Evolutionary conservation across 768 basidiomycete species (phyloP).

Genomic region (Pisolithus orientalis): DNA sequence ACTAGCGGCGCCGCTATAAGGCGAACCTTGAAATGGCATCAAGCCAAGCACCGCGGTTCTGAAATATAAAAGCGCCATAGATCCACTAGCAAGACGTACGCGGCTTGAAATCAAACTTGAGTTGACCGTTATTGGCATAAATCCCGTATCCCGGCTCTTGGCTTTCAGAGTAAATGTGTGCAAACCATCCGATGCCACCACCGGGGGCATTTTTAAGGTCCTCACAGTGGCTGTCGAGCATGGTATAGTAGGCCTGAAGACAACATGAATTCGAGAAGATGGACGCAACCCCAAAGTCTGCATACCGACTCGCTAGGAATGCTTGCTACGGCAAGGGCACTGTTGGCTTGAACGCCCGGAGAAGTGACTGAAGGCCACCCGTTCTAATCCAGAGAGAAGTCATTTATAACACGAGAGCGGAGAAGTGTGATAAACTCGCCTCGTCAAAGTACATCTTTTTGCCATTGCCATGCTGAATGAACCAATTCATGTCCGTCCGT

Average conservation of each 20-base stretch:
- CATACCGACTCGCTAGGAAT: conserved; percentile 57
- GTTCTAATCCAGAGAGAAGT: conserved; percentile 39
- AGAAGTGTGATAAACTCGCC: conserved; percentile 30
- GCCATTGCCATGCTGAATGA: conserved; percentile 51
- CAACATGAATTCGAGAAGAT: background rate
- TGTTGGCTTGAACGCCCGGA: conserved; percentile 58
- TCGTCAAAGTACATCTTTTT: conserved; percentile 76
- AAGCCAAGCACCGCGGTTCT: background rate
- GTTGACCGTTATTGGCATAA: conserved; percentile 38
- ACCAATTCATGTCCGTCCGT: conserved; percentile 55
- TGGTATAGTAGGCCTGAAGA: conserved; percentile 49
- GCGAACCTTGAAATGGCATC: background rate
- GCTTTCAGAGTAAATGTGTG: conserved; percentile 68
- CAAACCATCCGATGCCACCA: conserved; percentile 77
- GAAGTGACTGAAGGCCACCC: conserved; percentile 73
- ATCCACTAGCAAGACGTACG: conserved; percentile 47
- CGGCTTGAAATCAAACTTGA: conserved; percentile 64
- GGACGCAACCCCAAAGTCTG: background rate
- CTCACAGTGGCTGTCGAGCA: conserved; percentile 59
- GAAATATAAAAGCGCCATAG: background rate
- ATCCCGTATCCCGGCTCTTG: conserved; percentile 69
- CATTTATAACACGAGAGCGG: background rate
- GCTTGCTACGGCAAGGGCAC: conserved; percentile 51
- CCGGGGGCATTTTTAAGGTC: conserved; percentile 52
- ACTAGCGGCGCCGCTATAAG: background rate